Evolutionary conservation across 169 alveolate genomes (phyloP).

Genomic region (Perkinsus marinus): DNA sequence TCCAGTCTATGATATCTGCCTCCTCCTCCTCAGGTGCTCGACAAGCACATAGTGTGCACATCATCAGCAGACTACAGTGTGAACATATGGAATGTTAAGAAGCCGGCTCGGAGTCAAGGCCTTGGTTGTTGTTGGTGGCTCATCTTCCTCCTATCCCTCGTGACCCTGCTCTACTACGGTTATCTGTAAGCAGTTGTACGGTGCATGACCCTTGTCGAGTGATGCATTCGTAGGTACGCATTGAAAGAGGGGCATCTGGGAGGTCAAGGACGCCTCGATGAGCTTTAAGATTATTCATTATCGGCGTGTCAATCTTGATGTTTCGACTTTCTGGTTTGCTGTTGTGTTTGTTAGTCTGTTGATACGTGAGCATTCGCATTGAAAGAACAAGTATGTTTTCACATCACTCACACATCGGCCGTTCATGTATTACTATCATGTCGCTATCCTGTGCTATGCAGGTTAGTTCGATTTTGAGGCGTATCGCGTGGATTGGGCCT

Average conservation of each 20-base stretch:
- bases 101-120: not conserved
- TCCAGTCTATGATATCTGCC: not conserved
- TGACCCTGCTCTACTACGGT: not conserved
- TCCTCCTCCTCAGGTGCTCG: not conserved
- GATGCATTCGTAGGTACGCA: not conserved
- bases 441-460: too few species aligned
- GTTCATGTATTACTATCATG: too few species aligned
- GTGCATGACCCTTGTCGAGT: too few species aligned
- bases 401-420: too few species aligned
- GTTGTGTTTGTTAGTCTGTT: too few species aligned
- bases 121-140: not conserved
- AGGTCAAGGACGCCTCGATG: not conserved
- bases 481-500: too few species aligned
- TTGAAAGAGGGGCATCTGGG: not conserved
- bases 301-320: too few species aligned
- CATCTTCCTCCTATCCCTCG: not conserved
- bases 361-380: too few species aligned
- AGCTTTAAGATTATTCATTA: not conserved
- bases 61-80: not conserved
- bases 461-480: too few species aligned
- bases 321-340: too few species aligned
- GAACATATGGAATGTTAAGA: not conserved
- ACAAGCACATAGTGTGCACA: not conserved
- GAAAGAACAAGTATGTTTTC: too few species aligned
- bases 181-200: not conserved